A percentile compares a stretch with the other conserved stretches of the same genome.
These are phyloP conservation scores for Metarhizium humberi DNA, from an alignment of 2,329 filamentous ascomycete species.

Conservation along the genomic window DNA sequence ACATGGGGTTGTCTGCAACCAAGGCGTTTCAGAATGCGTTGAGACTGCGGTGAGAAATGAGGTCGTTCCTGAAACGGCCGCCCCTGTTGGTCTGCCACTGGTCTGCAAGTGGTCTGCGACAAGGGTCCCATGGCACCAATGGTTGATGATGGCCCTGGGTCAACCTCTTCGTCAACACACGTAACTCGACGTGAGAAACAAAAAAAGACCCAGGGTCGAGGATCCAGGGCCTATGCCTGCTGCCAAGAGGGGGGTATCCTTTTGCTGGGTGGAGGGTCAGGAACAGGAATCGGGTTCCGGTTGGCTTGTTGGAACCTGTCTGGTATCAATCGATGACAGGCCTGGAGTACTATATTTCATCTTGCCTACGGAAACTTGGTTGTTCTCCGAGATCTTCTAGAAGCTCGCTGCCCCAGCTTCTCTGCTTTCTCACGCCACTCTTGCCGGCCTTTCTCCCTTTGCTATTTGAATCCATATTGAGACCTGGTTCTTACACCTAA, in stretches of 20 bases:
- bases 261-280: slow-evolving; percentile 2
- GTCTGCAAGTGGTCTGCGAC: slow-evolving; percentile 6
- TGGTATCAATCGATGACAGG: background rate
- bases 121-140: slow-evolving; percentile 5
- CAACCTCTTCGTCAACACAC: slow-evolving; percentile 2
- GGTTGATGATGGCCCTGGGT: background rate
- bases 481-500: background rate
- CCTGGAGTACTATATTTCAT: background rate
- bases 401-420: slow-evolving; percentile 12
- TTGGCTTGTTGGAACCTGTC: background rate
- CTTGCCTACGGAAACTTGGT: slow-evolving; percentile 1
- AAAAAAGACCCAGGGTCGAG: background rate
- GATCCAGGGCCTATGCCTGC: background rate
- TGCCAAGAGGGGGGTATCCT: background rate
- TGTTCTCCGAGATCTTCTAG: slow-evolving; percentile 22
- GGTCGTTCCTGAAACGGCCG: slow-evolving; percentile 19
- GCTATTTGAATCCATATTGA: background rate
- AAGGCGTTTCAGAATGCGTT: slow-evolving; percentile 18
- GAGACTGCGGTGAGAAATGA: slow-evolving; percentile 17
- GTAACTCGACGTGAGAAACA: background rate
- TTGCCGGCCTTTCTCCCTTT: slow-evolving; percentile 3
- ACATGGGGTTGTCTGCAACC: slow-evolving; percentile 6
- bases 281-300: background rate
- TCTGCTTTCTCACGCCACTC: slow-evolving; percentile 7
- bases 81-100: slow-evolving; percentile 1